Conservation (phyloP, 352 stramenopile species). For the Peronospora farinosa region DNA sequence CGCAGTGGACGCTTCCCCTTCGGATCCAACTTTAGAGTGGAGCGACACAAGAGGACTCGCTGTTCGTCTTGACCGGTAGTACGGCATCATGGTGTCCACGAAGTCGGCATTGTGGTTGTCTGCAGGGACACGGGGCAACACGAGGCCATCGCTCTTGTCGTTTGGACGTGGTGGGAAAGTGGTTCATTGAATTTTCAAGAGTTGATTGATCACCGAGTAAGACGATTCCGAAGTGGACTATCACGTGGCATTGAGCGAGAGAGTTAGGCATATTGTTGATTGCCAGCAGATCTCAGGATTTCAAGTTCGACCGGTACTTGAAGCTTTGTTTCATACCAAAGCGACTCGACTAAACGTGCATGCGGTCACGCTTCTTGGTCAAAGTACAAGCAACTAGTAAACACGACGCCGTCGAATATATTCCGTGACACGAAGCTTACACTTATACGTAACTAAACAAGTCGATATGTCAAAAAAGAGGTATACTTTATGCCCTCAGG, state of each 20-base stretch:
- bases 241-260: constrained; percentile 18
- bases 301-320: constrained; percentile 1
- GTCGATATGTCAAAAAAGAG: too few species aligned
- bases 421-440: too few species aligned
- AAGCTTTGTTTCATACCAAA: too few species aligned
- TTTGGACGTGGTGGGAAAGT: constrained; percentile 2
- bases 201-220: constrained; percentile 1
- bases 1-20: not conserved
- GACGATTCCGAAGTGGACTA: constrained; percentile 13
- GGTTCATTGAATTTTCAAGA: constrained; percentile 7
- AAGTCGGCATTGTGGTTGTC: not conserved
- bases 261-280: constrained; percentile 4
- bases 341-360: too few species aligned
- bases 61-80: not conserved
- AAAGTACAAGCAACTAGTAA: too few species aligned
- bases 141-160: not conserved
- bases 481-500: too few species aligned
- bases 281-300: constrained; percentile 9
- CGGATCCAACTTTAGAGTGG: not conserved
- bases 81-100: not conserved
- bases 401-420: too few species aligned
- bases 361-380: too few species aligned
- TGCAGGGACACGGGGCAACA: not conserved
- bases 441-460: too few species aligned
- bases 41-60: not conserved